Evolutionary conservation across 176 grass and related monocot genomes (phyloP), one percentile per base, ranked within the genome.

Genomic region (Phoenix roebelenii): DNA sequence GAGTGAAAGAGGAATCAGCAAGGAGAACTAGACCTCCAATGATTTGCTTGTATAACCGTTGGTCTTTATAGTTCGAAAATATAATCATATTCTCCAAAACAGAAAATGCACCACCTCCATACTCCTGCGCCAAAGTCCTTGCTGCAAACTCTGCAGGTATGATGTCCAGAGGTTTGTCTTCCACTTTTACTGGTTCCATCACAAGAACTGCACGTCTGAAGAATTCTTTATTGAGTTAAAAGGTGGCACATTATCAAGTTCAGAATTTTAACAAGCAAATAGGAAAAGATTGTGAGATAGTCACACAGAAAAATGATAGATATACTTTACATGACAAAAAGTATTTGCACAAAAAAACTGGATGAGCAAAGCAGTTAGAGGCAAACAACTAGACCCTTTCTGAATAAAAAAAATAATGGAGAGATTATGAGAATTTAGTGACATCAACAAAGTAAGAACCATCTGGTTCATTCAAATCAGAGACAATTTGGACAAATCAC

Each of bases 61-160:
- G 92, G 63, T 96, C 92, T 63, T 82, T 80, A 67, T 90, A 96
- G 62, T 96, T 96, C 5, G 92, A 96, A 75, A 96, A 90, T 73
- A 96, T 57, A 76, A 90, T 59, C 16, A 78, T 68, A 68, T 67
- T 79, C 28, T 90, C 84, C 20, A 74, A 66, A 65, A 85, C 73
- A 9, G 91, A 65, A 82, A 96, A 82, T 59, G 80, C 59, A 5
- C 86, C 91, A 51, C 91, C 91, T 61, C 86, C 91, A 64, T 87
- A 96, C 54, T 90, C 91, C 82, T 96, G 86, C 9, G 86, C 86
- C 58, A 90, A 61, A 65, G 91, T 96, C 35, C 91, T 77, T 18
- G 91, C 80, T 49, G 86, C 67, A 72, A 90, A 96, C 75, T 79
- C 82, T 57, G 61, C 53, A 65, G 91, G 86, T 74, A 85, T 82